Conservation (phyloP, 2,329 filamentous ascomycete species). For the Talaromyces albobiverticillius region DNA sequence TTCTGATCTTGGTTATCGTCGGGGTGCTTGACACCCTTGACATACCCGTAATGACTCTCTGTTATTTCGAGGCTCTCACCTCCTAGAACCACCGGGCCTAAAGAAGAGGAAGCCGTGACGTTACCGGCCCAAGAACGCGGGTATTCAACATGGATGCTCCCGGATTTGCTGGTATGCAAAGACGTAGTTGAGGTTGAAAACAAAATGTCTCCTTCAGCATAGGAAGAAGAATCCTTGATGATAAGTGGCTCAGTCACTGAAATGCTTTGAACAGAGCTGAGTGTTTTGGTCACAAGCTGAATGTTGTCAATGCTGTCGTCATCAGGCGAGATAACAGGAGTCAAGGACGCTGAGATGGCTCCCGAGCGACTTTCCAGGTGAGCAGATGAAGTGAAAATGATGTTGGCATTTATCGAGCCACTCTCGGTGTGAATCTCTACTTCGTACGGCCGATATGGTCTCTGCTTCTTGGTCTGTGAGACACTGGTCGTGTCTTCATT, state of each 20-base stretch:
- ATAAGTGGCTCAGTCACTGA: conserved; percentile 20
- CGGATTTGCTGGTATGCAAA: conserved; percentile 21
- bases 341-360: conserved; percentile 15
- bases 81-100: conserved; percentile 16
- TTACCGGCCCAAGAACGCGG: conserved; percentile 29
- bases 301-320: background rate
- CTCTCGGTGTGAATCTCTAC: conserved; percentile 26
- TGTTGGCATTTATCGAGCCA: conserved; percentile 35
- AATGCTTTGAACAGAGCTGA: conserved; percentile 18
- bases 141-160: conserved; percentile 26
- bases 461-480: background rate
- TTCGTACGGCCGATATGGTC: conserved; percentile 23
- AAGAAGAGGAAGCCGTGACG: conserved; percentile 22
- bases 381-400: conserved; percentile 49
- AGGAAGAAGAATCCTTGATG: background rate
- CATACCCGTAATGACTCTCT: conserved; percentile 11
- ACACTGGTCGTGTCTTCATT: background rate
- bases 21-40: conserved; percentile 17
- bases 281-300: conserved; percentile 14
- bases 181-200: conserved; percentile 3
- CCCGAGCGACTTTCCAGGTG: conserved; percentile 50
- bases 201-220: background rate
- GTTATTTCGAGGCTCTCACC: conserved; percentile 23
- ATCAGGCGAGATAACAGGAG: conserved; percentile 1
- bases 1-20: conserved; percentile 5